A percentile compares a stretch with the other conserved stretches of the same genome.
Conservation (phyloP, 169 alveolate species). For the Cryptosporidium ubiquitum region DNA sequence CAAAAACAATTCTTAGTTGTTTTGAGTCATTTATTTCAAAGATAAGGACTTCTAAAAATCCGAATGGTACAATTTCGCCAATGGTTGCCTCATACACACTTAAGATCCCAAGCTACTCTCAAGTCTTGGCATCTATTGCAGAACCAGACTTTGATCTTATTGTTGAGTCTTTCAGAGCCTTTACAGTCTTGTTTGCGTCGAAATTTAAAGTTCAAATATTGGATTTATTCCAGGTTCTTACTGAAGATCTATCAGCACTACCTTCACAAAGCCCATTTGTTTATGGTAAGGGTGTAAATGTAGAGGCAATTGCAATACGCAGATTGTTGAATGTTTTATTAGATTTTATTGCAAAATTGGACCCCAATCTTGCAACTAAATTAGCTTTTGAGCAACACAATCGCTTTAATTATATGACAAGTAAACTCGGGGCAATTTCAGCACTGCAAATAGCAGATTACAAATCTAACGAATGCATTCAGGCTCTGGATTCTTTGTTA, state of each 20-base stretch:
- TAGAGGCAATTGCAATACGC: conserved; percentile 56
- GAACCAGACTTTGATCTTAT: conserved; percentile 28
- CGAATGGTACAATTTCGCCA: conserved; percentile 39
- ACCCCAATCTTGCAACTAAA: conserved; percentile 33
- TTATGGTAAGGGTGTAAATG: conserved; percentile 51
- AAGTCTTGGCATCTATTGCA: conserved; percentile 12
- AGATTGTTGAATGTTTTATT: conserved; percentile 40
- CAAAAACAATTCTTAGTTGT: conserved; percentile 39
- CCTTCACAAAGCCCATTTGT: conserved; percentile 64
- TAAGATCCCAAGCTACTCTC: conserved; percentile 38
- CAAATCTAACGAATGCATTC: conserved; percentile 29
- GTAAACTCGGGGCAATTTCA: conserved; percentile 63
- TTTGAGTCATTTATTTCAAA: conserved; percentile 38
- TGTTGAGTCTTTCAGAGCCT: conserved; percentile 42
- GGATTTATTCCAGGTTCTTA: conserved; percentile 9
- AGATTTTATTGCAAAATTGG: conserved; percentile 19
- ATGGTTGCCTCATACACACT: conserved; percentile 53
- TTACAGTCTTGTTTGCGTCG: background rate
- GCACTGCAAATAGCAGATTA: conserved; percentile 20
- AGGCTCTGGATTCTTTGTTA: conserved; percentile 33
- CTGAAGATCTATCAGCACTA: conserved; percentile 17
- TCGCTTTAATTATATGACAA: conserved; percentile 27
- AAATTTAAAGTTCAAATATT: conserved; percentile 3
- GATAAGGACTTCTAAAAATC: conserved; percentile 42
- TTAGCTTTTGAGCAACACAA: conserved; percentile 37